These are phyloP conservation scores for Quercus agrifolia DNA, from an alignment of 306 rosid species.

Conservation along the genomic window DNA sequence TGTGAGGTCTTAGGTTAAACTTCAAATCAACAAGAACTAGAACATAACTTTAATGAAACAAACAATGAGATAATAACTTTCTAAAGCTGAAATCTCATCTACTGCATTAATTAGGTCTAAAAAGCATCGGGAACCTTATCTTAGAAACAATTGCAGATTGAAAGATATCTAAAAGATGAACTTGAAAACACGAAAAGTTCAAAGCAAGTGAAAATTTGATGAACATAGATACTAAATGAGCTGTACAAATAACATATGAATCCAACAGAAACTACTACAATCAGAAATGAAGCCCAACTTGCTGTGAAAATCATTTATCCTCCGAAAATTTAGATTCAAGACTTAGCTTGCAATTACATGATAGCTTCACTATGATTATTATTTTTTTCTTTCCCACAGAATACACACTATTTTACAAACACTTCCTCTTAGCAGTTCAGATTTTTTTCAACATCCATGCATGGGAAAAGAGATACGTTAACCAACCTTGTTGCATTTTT, in stretches of 20 bases:
- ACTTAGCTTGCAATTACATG: background rate
- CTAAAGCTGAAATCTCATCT: too few species aligned
- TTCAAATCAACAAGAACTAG: background rate
- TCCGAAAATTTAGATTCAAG: background rate
- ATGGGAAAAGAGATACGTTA: background rate
- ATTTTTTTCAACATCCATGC: too few species aligned
- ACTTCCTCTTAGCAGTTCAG: too few species aligned
- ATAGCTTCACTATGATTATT: too few species aligned
- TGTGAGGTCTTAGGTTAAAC: background rate
- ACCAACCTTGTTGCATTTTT: background rate
- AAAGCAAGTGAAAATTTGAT: background rate
- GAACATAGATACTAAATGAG: background rate
- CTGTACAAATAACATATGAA: too few species aligned
- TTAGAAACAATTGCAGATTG: background rate
- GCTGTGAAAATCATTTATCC: background rate
- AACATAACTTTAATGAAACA: too few species aligned
- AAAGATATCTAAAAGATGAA: background rate
- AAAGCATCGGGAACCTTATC: background rate
- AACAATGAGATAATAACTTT: too few species aligned
- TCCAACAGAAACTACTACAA: too few species aligned
- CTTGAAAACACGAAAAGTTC: background rate
- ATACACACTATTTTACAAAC: too few species aligned
- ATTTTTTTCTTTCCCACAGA: too few species aligned
- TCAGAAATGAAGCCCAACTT: background rate
- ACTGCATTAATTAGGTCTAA: background rate